Conservation (phyloP, 176 grass and related monocot genomes). For the Juncus inflexus region DNA sequence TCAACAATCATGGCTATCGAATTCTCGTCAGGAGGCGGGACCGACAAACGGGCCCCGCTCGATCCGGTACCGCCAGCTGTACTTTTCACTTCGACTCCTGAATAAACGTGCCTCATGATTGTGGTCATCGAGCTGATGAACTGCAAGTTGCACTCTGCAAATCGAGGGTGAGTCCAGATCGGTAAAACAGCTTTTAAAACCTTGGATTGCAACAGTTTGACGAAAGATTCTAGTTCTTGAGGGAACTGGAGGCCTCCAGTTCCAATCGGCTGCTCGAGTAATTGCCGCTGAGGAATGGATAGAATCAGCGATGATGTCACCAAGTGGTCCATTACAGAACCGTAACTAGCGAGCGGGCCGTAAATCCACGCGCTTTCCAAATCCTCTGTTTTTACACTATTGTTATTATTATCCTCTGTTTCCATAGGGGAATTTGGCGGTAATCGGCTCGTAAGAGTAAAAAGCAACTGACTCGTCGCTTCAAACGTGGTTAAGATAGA, state of each 20-base stretch:
- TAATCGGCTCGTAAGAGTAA: slow-evolving; percentile 47
- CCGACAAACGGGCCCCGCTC: slow-evolving; percentile 31
- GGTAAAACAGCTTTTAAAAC: slow-evolving; percentile 90
- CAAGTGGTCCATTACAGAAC: slow-evolving; percentile 68
- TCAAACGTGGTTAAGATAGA: slow-evolving; percentile 89
- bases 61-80: slow-evolving; percentile 32
- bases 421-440: slow-evolving; percentile 72
- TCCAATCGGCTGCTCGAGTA: slow-evolving; percentile 92
- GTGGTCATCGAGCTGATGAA: slow-evolving; percentile 83
- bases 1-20: slow-evolving; percentile 91
- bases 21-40: slow-evolving; percentile 84
- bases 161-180: slow-evolving; percentile 83
- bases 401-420: slow-evolving; percentile 52
- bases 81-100: slow-evolving; percentile 81
- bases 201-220: slow-evolving; percentile 88
- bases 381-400: slow-evolving; percentile 48
- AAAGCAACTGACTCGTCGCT: slow-evolving; percentile 96
- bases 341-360: slow-evolving; percentile 80
- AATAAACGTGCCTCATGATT: slow-evolving; percentile 94
- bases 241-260: slow-evolving; percentile 57
- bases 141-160: slow-evolving; percentile 75
- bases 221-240: slow-evolving; percentile 76
- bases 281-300: slow-evolving; percentile 72
- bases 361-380: slow-evolving; percentile 86
- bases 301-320: slow-evolving; percentile 92